Evolutionary conservation across 768 basidiomycete species (phyloP).

Genomic region (Baorangia bicolor): DNA sequence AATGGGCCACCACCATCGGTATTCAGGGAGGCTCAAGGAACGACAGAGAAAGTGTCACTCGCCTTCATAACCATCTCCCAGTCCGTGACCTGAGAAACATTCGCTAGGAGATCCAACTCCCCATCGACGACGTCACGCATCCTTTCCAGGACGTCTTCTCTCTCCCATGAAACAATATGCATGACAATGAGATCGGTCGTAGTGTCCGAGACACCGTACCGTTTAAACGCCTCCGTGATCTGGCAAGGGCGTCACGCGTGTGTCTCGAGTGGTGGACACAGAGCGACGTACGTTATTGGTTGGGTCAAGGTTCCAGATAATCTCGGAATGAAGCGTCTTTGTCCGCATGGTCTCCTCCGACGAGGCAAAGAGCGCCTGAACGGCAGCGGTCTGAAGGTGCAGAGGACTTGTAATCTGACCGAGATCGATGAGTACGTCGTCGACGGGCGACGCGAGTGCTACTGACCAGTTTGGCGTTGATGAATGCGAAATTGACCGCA

Average conservation of each 20-base stretch:
- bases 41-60: constrained; percentile 9
- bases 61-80: constrained; percentile 79
- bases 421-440: constrained; percentile 5
- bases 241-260: constrained; percentile 27
- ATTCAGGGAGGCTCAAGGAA: neutral
- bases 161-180: constrained; percentile 48
- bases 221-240: constrained; percentile 86
- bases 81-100: constrained; percentile 54
- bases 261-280: neutral
- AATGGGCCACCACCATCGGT: neutral
- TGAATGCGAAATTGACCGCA: constrained; percentile 86
- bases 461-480: constrained; percentile 81
- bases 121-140: constrained; percentile 66
- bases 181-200: constrained; percentile 72
- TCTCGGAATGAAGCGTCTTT: constrained; percentile 87
- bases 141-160: constrained; percentile 43
- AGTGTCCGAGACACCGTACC: constrained; percentile 77
- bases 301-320: constrained; percentile 84
- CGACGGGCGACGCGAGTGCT: constrained; percentile 7
- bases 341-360: constrained; percentile 63
- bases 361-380: constrained; percentile 75
- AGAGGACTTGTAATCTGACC: constrained; percentile 76
- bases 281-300: constrained; percentile 68
- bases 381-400: constrained; percentile 82
- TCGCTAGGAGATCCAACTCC: constrained; percentile 45